phyloP scores from a whole-genome alignment of 163 green algal species.

The Prototheca wickerhamii region DNA sequence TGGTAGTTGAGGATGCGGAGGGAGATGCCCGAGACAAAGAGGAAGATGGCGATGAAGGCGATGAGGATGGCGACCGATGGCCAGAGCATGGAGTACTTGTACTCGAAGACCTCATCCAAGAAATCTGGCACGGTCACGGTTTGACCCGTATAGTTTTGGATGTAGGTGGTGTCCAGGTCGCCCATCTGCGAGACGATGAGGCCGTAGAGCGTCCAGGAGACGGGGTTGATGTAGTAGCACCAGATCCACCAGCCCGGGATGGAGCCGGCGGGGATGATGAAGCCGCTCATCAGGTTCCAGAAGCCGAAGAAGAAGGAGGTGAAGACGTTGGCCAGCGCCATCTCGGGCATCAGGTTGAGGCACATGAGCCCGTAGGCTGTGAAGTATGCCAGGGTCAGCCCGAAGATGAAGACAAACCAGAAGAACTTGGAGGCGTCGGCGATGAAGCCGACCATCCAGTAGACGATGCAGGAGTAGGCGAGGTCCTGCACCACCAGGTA shows the following conservation, averaged over 20 bases:
- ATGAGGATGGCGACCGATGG: slow-evolving; percentile 35
- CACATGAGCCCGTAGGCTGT: slow-evolving; percentile 39
- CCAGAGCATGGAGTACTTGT: slow-evolving; percentile 37
- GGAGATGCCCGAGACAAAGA: slow-evolving; percentile 14
- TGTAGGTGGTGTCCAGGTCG: slow-evolving; percentile 12
- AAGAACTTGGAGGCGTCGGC: slow-evolving; percentile 34
- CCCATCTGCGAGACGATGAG: slow-evolving; percentile 39
- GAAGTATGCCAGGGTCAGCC: slow-evolving; percentile 34
- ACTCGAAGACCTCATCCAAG: slow-evolving; percentile 30
- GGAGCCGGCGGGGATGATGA: slow-evolving; percentile 22
- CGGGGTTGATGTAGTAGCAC: slow-evolving; percentile 18
- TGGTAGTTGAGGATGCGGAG: slow-evolving; percentile 50
- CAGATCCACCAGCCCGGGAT: slow-evolving; percentile 32
- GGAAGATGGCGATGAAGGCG: slow-evolving; percentile 27
- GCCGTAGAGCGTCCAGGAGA: slow-evolving; percentile 33
- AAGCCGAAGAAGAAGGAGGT: slow-evolving; percentile 45
- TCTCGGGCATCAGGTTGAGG: slow-evolving; percentile 40
- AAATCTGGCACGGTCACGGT: slow-evolving; percentile 16
- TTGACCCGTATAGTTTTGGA: neutral
- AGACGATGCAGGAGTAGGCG: slow-evolving; percentile 27
- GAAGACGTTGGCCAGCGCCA: slow-evolving; percentile 35
- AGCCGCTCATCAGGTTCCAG: slow-evolving; percentile 31
- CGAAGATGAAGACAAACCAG: slow-evolving; percentile 33
- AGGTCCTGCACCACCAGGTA: slow-evolving; percentile 23
- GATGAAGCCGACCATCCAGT: slow-evolving; percentile 34